phyloP scores from a whole-genome alignment of 306 rosid species.

The Begonia masoniana region DNA sequence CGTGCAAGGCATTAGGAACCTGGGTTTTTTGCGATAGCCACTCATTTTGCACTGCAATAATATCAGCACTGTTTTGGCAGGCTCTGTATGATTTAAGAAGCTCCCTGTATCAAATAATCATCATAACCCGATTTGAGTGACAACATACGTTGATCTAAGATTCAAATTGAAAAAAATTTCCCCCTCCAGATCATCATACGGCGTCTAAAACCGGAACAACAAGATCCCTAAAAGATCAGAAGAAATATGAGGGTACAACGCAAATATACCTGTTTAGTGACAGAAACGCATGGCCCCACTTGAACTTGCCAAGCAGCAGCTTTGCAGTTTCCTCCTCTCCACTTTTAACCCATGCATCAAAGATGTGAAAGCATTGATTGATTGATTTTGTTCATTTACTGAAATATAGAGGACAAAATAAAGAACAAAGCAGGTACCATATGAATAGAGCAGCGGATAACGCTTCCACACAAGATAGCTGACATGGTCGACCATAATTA shows the following conservation, averaged over 20 bases:
- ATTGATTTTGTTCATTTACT: not conserved
- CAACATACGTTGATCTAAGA: not conserved
- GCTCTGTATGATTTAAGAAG: slow-evolving; percentile 70
- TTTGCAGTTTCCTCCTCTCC: slow-evolving; percentile 93
- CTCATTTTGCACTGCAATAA: slow-evolving; percentile 68
- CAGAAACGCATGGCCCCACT: slow-evolving; percentile 93
- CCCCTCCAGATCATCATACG: too few relatives aligned
- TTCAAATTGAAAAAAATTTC: not conserved
- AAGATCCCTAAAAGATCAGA: not conserved
- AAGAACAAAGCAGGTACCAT: slow-evolving; percentile 32
- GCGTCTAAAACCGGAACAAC: not conserved
- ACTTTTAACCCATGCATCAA: slow-evolving; percentile 29
- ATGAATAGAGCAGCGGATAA: slow-evolving; percentile 85
- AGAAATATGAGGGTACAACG: too few relatives aligned
- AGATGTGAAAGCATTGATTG: not conserved
- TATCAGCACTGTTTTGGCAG: slow-evolving; percentile 65
- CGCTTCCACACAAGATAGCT: slow-evolving; percentile 97
- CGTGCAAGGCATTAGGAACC: slow-evolving; percentile 34
- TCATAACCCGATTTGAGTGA: not conserved
- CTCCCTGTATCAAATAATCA: slow-evolving; percentile 41
- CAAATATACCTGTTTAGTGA: slow-evolving; percentile 62
- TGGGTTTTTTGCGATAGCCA: slow-evolving; percentile 68
- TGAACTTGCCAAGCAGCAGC: slow-evolving; percentile 77
- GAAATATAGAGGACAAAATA: too few relatives aligned
- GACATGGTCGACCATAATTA: slow-evolving; percentile 89